Base-by-base conservation (phyloP, 352 stramenopile genomes). In the Globisporangium heterothallicum region DNA sequence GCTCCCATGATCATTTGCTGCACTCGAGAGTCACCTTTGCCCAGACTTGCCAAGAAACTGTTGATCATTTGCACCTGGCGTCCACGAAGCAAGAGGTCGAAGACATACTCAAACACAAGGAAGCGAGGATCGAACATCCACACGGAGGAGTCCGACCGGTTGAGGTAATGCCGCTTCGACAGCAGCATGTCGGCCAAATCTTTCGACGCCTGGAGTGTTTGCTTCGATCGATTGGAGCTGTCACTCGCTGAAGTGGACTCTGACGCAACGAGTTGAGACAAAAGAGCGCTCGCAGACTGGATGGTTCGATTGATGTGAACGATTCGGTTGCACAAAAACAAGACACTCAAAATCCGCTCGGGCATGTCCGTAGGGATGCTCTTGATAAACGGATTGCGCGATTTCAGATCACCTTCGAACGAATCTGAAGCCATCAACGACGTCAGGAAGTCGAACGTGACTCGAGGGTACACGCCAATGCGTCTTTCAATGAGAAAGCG, bases 1-100 rank as follows among this genome's bases (percentile, higher is more conserved):
- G 96, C 96, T 21, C 97, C 97, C 97, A 99, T 99, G 72, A 99
- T 99, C 97, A 99, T 99, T 84, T 99, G 88, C 47, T 96, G 81
- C 10, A 95, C 85, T 25, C 81, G 72, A 1, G 86, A 95, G 35
- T 88, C 60, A 12, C 83, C 86, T n/a, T 66, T 68, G 6, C 55
- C 55, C 14, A 95, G 67, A 41, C 84, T 97, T n/a, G 66, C 66
- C 58, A 98, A 87, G 69, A 99, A 99, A 49, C 97, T 98, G 54
- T 98, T 89, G 14, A 99, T 97, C 72, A 99, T 96, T 60, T 98
- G 90, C n/a, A 99, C 96, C 73, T 99, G 97, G 38, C 93, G 96
- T 13, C 92, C 89, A 36, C 97, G 87, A 19, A 99, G 74, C 64
- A 99, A 83, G 25, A 99, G 78, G 19, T 97, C 97, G 64, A 98